Evolutionary conservation across 2,329 filamentous ascomycete species (phyloP).

Genomic region (Cytospora leucostoma): DNA sequence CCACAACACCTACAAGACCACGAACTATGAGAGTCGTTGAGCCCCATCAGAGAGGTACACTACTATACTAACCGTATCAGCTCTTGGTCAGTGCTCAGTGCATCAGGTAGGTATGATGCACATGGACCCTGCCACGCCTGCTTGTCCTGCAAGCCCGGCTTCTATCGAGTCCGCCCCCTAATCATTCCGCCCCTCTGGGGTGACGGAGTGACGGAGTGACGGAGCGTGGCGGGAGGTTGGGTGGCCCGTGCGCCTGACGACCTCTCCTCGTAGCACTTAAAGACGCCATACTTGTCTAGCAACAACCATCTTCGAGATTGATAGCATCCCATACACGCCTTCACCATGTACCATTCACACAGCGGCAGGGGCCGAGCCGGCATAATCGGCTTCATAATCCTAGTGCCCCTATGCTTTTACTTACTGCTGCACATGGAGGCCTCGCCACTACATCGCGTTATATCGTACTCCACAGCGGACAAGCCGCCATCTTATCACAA

Average conservation of each 20-base stretch:
- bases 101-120: too few species aligned
- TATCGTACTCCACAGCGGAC: not conserved
- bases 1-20: too few species aligned
- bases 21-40: too few species aligned
- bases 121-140: too few species aligned
- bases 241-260: not conserved
- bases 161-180: too few species aligned
- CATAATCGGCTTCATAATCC: conserved; percentile 8
- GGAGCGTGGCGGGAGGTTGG: not conserved
- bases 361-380: conserved; percentile 19
- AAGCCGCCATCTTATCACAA: conserved; percentile 23
- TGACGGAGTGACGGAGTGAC: too few species aligned
- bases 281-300: not conserved
- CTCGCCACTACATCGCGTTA: conserved; percentile 6
- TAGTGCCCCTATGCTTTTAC: conserved; percentile 20
- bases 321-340: not conserved
- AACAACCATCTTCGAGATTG: not conserved
- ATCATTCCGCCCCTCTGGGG: too few species aligned
- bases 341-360: conserved; percentile 17
- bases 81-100: too few species aligned
- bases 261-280: not conserved
- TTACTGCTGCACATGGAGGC: conserved; percentile 16
- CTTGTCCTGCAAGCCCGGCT: too few species aligned
- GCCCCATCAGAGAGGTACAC: too few species aligned
- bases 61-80: too few species aligned